Conservation (phyloP, 2,329 filamentous ascomycete genomes). For the Nothophoma quercina region DNA sequence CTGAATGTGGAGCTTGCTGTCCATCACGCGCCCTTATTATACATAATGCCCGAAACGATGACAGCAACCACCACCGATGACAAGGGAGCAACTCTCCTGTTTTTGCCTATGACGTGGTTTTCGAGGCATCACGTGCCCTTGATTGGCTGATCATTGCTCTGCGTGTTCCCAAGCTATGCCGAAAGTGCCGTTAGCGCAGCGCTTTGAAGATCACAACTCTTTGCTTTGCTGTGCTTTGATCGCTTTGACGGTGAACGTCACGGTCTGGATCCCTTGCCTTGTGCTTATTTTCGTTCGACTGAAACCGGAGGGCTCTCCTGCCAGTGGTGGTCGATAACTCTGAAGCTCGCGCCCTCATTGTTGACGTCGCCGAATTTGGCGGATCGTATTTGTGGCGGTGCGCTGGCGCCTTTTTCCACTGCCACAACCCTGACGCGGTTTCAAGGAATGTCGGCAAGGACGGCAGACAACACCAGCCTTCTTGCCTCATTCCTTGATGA, state of each 20-base stretch:
- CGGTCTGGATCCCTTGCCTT: conserved; percentile 5
- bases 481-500: not conserved
- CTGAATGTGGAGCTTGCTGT: conserved; percentile 1
- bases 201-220: conserved; percentile 3
- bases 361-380: not conserved
- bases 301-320: not conserved
- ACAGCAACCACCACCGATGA: conserved; percentile 27
- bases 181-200: conserved; percentile 1
- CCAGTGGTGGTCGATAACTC: not conserved
- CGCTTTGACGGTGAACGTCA: not conserved
- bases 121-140: conserved; percentile 13
- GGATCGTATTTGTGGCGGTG: conserved; percentile 28
- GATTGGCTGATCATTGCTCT: conserved; percentile 26
- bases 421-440: conserved; percentile 23
- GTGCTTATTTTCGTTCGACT: not conserved
- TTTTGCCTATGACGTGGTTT: conserved; percentile 21
- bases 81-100: conserved; percentile 2
- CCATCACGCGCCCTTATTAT: conserved; percentile 25
- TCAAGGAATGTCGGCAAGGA: conserved; percentile 21
- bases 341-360: not conserved
- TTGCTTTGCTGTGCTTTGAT: conserved; percentile 1
- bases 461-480: conserved; percentile 19
- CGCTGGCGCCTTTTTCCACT: conserved; percentile 6
- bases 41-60: conserved; percentile 25
- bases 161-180: conserved; percentile 7